Base-by-base conservation (phyloP, 2,329 filamentous ascomycete genomes). In the Fusarium udum region DNA sequence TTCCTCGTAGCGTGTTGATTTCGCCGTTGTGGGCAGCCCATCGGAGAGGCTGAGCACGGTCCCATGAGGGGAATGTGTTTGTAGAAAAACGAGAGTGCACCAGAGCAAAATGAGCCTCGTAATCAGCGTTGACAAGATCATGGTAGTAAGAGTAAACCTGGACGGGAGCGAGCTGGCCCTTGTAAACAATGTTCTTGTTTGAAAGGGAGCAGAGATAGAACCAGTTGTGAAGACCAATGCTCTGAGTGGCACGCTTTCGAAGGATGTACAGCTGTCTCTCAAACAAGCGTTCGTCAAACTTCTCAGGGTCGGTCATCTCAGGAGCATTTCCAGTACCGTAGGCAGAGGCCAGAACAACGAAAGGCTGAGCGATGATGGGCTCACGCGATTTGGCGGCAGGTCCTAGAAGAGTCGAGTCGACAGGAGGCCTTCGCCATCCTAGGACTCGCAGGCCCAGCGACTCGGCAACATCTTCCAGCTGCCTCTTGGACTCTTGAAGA, bases 141-240 rank as follows among this genome's bases (percentile, higher is more conserved):
- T 98, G 94, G 85, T 97, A 98, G 87, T 98, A 98, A 82, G 97
- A 93, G 85, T 98, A 98, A 59, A 98, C 95, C 86, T 98, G 95
- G 36, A 95, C 91, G 31, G 95, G 95, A 49, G 95, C 93, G 75
- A 98, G 88, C 83, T 98, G 96, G 73, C 95, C 95, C 89, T 98
- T 98, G 89, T 98, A 98, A 69, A 98, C 94, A 84, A 98, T 98
- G 86, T 98, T 98, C 85, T 95, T 95, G 91, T 97, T 98, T 83
- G 92, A 96, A 76, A 98, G 86, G 56, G 95, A 97, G 88, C 95
- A 98, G 67, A 98, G 88, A 83, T 98, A 98, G 88, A 98, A 98
- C 95, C 95, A 98, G 84, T 98, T 98, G 84, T 97, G 94, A 64
- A 98, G 89, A 68, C 95, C 95, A 81, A 98, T 96, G 79, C 94